Percentiles rank a stretch among this genome's conserved stretches.
Conservation (phyloP, 352 stramenopile species). For the Pseudoperonospora humuli region DNA sequence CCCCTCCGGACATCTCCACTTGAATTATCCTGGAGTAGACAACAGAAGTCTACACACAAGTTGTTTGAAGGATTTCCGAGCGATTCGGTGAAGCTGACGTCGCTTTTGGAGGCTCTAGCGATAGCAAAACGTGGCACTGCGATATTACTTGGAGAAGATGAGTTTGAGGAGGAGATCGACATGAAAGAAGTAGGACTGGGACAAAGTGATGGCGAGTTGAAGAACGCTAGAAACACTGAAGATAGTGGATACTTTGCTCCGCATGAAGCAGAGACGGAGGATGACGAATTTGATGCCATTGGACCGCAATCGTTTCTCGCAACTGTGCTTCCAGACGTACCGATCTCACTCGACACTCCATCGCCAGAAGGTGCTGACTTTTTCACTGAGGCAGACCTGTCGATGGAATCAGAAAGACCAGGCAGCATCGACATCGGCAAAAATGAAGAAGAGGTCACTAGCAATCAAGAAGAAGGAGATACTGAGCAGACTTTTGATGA, state of each 20-base stretch:
- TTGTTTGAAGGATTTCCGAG: conserved; percentile 34
- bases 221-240: neutral
- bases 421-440: conserved; percentile 5
- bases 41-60: neutral
- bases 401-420: neutral
- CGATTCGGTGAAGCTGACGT: conserved; percentile 18
- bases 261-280: conserved; percentile 9
- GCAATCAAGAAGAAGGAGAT: neutral
- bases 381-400: neutral
- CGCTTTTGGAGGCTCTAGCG: conserved; percentile 36
- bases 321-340: conserved; percentile 10
- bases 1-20: conserved; percentile 33
- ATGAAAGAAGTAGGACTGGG: neutral
- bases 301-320: conserved; percentile 7
- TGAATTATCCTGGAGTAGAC: conserved; percentile 29
- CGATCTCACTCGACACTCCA: conserved; percentile 2
- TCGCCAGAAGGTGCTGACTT: neutral
- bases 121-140: conserved; percentile 6
- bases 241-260: conserved; percentile 3
- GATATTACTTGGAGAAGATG: conserved; percentile 18
- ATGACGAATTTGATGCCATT: conserved; percentile 11
- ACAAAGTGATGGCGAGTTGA: neutral
- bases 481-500: conserved; percentile 23
- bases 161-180: conserved; percentile 17
- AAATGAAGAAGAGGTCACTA: neutral